Conservation (phyloP, 805 yeast species). For the Nakazawaea anatomiae region DNA sequence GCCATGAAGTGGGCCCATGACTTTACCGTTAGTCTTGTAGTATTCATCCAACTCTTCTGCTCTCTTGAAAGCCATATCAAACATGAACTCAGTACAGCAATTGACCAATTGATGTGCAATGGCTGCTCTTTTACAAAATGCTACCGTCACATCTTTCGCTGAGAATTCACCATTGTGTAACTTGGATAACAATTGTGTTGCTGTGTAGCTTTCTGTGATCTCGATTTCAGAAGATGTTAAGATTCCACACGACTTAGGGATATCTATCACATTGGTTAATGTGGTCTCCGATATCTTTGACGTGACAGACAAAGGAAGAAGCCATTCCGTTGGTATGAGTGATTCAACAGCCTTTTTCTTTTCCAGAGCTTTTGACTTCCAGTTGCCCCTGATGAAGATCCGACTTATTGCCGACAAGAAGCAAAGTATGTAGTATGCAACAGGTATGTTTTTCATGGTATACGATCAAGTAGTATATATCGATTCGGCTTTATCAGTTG, state of each 20-base stretch:
- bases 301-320: constrained; percentile 4
- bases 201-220: constrained; percentile 13
- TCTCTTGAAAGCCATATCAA: constrained; percentile 47
- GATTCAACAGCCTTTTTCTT: constrained; percentile 6
- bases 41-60: constrained; percentile 49
- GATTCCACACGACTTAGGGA: constrained; percentile 11
- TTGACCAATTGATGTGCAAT: constrained; percentile 44
- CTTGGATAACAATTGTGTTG: constrained; percentile 11
- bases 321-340: constrained; percentile 15
- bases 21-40: constrained; percentile 36
- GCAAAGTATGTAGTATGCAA: not conserved
- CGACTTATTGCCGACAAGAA: not conserved
- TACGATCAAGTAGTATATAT: too few relatives aligned
- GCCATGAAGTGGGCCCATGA: constrained; percentile 57
- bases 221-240: constrained; percentile 11
- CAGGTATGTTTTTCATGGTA: not conserved
- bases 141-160: constrained; percentile 37
- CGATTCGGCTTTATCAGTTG: not conserved
- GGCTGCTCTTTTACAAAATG: constrained; percentile 49
- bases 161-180: constrained; percentile 25
- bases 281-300: constrained; percentile 1
- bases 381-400: not conserved
- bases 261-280: constrained; percentile 10
- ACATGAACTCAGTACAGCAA: constrained; percentile 31
- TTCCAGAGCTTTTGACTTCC: not conserved